Conservation (phyloP, 2,329 filamentous ascomycete genomes). For the Stenocarpella maydis region DNA sequence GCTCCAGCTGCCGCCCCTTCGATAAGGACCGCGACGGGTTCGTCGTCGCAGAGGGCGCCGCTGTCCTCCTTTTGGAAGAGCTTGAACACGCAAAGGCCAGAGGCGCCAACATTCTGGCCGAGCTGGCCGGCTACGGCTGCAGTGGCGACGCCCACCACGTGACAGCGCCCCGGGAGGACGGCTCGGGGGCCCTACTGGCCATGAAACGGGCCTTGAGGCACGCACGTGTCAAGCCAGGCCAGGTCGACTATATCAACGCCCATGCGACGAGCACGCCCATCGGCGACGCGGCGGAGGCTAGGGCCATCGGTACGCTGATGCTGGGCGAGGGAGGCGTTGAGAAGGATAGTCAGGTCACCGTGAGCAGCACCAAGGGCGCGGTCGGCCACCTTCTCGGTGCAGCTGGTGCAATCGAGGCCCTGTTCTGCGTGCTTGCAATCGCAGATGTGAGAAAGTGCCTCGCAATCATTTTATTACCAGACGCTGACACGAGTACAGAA, state of each 20-base stretch:
- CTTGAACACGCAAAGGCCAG: conserved; percentile 84
- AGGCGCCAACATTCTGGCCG: conserved; percentile 85
- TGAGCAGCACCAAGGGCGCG: conserved; percentile 95
- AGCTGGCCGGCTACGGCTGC: conserved; percentile 87
- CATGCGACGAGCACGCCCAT: conserved; percentile 90
- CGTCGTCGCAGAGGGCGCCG: conserved; percentile 92
- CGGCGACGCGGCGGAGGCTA: conserved; percentile 88
- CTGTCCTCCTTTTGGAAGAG: conserved; percentile 88
- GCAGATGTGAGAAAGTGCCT: conserved; percentile 67
- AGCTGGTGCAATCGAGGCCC: conserved; percentile 87
- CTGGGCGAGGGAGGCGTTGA: conserved; percentile 73
- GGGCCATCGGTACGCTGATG: conserved; percentile 81
- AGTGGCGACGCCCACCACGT: conserved; percentile 94
- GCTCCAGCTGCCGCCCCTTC: conserved; percentile 83
- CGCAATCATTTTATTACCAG: not conserved
- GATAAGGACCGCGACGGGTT: conserved; percentile 83
- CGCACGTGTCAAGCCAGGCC: conserved; percentile 71
- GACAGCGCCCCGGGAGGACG: conserved; percentile 86
- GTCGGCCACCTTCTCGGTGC: conserved; percentile 92
- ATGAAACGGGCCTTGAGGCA: conserved; percentile 86
- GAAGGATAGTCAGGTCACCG: conserved; percentile 71
- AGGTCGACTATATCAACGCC: conserved; percentile 92
- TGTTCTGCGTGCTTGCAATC: conserved; percentile 84
- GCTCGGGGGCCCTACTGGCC: conserved; percentile 79
- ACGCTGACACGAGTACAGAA: conserved; percentile 59